Percentiles rank a stretch among this genome's conserved stretches.
These are phyloP conservation scores for Austroboletus niveus DNA, from an alignment of 1,284 basidiomycete genomes.

Conservation along the genomic window DNA sequence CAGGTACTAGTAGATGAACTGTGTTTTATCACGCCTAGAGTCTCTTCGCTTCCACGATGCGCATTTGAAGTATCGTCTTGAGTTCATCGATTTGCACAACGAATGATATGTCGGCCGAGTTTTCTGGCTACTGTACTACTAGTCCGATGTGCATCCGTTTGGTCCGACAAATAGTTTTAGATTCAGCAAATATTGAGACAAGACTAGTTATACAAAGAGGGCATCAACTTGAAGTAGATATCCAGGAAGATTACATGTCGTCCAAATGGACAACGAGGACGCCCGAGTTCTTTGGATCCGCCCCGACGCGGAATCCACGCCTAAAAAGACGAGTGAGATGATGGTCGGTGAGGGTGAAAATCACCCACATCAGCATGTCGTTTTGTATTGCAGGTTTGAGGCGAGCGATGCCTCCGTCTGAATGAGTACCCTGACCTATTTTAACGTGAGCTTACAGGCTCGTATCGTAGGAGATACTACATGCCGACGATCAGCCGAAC, in stretches of 20 bases:
- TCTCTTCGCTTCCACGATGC: constrained; percentile 80
- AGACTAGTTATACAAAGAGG: not conserved
- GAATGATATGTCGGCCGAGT: too few relatives aligned
- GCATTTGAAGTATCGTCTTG: constrained; percentile 43
- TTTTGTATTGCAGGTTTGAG: constrained; percentile 90
- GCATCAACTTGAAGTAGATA: too few relatives aligned
- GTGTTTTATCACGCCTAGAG: constrained; percentile 88
- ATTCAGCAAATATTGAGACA: too few relatives aligned
- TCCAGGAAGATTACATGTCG: too few relatives aligned
- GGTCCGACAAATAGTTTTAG: too few relatives aligned
- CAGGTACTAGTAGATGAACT: constrained; percentile 64
- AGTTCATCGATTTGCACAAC: constrained; percentile 1
- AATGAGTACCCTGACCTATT: constrained; percentile 81
- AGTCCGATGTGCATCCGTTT: not conserved
- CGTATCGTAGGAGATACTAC: constrained; percentile 24
- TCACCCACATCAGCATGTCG: constrained; percentile 69
- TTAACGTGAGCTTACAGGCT: not conserved
- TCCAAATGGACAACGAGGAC: constrained; percentile 79
- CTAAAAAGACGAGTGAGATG: constrained; percentile 12
- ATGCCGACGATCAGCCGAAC: constrained; percentile 85
- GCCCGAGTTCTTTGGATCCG: constrained; percentile 83
- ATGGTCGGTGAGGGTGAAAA: not conserved
- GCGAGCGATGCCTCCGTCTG: constrained; percentile 75
- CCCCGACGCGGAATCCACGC: constrained; percentile 28
- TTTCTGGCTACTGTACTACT: not conserved